Base-by-base conservation (phyloP, 2,329 filamentous ascomycete genomes). In the Sporothrix sp. region DNA sequence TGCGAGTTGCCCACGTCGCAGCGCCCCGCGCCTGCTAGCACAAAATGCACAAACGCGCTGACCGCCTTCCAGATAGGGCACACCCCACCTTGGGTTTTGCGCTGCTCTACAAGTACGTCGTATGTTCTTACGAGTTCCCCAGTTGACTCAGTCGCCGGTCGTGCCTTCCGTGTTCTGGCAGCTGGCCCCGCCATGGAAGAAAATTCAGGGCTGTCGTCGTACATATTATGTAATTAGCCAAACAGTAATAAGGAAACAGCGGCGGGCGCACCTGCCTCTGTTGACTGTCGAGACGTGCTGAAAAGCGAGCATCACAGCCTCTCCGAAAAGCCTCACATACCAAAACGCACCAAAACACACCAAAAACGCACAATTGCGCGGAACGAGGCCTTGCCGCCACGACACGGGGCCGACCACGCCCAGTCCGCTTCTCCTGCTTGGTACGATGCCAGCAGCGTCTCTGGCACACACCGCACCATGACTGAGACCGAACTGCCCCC, bases 401-500 rank as follows among this genome's bases (percentile, higher is more conserved):
- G 46, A 52, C 36, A 18, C 36, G 40, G 46, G 46, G 51, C 51
- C 42, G 37, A 40, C 45, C 45, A 52, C 42, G 45, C 39, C 46
- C 51, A 48, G 2, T 43, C 27, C 43, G 48, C 33, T 49, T 46
- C 40, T 50, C 45, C 44, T 44, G 44, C 45, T 30, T 23, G 43
- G 33, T 52, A 49, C 44, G 30, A 58, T 58, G 57, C 56, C 36
- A 51, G 43, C 53, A 51, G 46, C 45, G 30, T 25, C 39, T 30
- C 49, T 23, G 30, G 23, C 37, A 39, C 39, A 36, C 48, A 59
- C 60, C 58, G 63, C 71, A 67, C 27, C 61, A 77, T 74, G 73
- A 71, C 71, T 69, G n/a, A n/a, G 25, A 28, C 25, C 25, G 71
- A 75, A 66, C 65, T 61, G 66, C 66, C 62, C 63, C 66, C 58